These are phyloP conservation scores for Ochetophila trinervis DNA, from an alignment of 306 rosid genomes.

Conservation along the genomic window DNA sequence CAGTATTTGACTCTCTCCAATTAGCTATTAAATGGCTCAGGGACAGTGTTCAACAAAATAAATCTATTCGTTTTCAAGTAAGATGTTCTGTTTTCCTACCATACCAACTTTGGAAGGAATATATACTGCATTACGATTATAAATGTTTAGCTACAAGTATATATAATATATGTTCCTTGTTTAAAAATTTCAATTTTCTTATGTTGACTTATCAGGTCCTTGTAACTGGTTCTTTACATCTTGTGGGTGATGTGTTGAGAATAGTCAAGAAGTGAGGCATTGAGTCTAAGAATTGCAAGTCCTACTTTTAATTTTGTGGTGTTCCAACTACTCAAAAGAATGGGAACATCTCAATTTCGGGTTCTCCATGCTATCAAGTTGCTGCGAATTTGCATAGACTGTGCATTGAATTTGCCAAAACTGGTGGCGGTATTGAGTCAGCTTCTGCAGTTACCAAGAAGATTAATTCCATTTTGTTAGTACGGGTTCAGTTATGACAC, in stretches of 20 bases:
- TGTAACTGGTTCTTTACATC: conserved; percentile 91
- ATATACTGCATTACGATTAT: too few species aligned
- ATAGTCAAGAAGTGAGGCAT: conserved; percentile 61
- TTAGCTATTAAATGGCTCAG: conserved; percentile 80
- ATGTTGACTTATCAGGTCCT: conserved; percentile 62
- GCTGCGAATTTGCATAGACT: too few species aligned
- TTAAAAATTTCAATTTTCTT: conserved; percentile 11
- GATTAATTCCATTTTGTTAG: too few species aligned
- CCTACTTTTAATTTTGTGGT: not conserved
- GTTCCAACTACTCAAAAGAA: not conserved
- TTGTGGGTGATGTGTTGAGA: conserved; percentile 85
- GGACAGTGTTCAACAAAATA: conserved; percentile 55
- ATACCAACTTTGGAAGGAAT: not conserved
- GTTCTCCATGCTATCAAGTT: too few species aligned
- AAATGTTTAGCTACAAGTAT: too few species aligned
- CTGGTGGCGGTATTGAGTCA: too few species aligned
- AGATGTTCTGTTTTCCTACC: too few species aligned
- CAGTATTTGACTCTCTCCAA: conserved; percentile 81
- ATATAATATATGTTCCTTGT: not conserved
- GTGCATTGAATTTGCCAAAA: too few species aligned
- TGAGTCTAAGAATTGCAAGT: conserved; percentile 8
- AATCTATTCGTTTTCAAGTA: conserved; percentile 78
- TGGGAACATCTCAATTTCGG: not conserved
- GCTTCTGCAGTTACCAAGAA: too few species aligned
- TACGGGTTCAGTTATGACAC: too few species aligned